Base-by-base conservation (phyloP, 306 rosid species). In the Cyamopsis tetragonoloba region DNA sequence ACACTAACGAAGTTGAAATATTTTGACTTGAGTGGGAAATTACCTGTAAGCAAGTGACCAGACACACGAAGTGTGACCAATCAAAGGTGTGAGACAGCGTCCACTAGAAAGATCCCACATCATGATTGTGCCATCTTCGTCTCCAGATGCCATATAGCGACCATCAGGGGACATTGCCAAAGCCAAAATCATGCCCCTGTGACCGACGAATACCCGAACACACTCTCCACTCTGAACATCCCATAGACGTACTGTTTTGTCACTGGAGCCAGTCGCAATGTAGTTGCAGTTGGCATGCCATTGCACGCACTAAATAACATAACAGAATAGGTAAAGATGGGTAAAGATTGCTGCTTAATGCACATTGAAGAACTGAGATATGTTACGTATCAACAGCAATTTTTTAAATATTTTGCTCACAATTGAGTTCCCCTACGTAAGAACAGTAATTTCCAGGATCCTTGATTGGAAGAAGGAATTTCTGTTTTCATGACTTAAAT, bases 211-310 rank as follows among this genome's bases (percentile, higher is more conserved):
- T 74, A 95, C 88, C 56, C 97, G 86, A 54, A 91, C 99, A 64
- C 99, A 95, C 78, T 91, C 92, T 59, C 99, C 99, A 74, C 85
- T 90, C 51, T 86, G 97, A 66, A 95, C 97, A 54, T 95, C 97
- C 97, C 99, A 95, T 60, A 95, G 73, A 68, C 99, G 72, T 30
- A 91, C 99, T 13, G 96, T 90, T 81, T 90, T 95, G 81, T 95
- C 99, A 70, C 97, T 95, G 31, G 97, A 95, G 31, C 99, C 99
- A 17, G 99, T 90, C 22, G 97, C 96, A 19, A 95, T 82, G 82
- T 95, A 95, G 87, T 95, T 95, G 95, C 99, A 95, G 89, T 95
- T 95, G 82, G 78, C 84, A 76, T 95, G 99, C 99, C 99, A 95
- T 81, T 95, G 99, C 59, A 95, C 95, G 48, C 97, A 89, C 99